Evolutionary conservation across 2,329 filamentous ascomycete genomes (phyloP).

Genomic region (Penicillium freii): DNA sequence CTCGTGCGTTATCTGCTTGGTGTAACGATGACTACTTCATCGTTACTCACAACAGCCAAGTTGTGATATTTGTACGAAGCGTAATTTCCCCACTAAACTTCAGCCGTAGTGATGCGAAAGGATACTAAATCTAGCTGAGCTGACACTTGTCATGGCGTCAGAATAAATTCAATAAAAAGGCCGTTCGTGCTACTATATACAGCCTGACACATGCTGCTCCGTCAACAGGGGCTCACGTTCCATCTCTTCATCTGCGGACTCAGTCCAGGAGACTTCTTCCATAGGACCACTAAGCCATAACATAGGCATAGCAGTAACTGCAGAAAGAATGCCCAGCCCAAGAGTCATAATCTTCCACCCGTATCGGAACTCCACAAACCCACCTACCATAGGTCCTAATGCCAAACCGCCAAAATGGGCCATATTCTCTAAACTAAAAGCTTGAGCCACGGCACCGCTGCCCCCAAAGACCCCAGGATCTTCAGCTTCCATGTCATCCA

Average conservation of each 20-base stretch:
- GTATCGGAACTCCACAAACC: constrained; percentile 32
- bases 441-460: constrained; percentile 56
- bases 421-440: constrained; percentile 62
- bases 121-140: not conserved
- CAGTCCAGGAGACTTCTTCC: not conserved
- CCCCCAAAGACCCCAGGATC: constrained; percentile 64
- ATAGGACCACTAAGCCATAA: constrained; percentile 12
- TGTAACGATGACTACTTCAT: constrained; percentile 3
- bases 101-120: not conserved
- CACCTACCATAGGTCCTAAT: constrained; percentile 57
- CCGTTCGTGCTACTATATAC: not conserved
- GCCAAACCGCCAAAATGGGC: constrained; percentile 59
- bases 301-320: constrained; percentile 23
- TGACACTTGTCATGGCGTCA: not conserved
- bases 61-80: not conserved
- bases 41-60: constrained; percentile 1
- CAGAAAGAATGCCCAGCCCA: constrained; percentile 25
- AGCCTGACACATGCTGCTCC: not conserved
- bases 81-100: not conserved
- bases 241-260: constrained; percentile 10
- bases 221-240: constrained; percentile 7
- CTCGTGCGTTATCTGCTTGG: not conserved
- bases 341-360: constrained; percentile 31
- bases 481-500: constrained; percentile 59
- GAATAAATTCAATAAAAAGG: not conserved